Evolutionary conservation across 768 basidiomycete genomes (phyloP).

Genomic region (Amylocystis lapponica): DNA sequence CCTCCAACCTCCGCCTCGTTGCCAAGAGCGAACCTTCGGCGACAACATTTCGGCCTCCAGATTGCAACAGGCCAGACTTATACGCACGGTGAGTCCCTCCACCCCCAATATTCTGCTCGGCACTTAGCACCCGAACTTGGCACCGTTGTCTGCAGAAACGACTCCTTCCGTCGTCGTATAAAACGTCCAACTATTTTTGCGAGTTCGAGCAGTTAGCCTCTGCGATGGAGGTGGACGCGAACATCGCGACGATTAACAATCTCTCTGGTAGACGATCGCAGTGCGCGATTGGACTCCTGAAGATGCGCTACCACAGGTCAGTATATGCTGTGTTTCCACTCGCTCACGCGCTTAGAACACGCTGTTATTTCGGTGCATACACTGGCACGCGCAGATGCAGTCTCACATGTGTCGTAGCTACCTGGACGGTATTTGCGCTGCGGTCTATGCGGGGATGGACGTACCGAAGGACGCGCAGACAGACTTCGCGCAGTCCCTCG

Average conservation of each 20-base stretch:
- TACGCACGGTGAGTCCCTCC: too few species aligned
- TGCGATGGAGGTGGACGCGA: slow-evolving; percentile 17
- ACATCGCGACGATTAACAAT: slow-evolving; percentile 21
- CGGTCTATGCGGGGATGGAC: slow-evolving; percentile 18
- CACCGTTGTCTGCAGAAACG: slow-evolving; percentile 26
- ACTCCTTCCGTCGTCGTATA: slow-evolving; percentile 30
- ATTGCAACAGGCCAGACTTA: slow-evolving; percentile 56
- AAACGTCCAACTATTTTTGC: slow-evolving; percentile 23
- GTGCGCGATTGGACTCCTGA: slow-evolving; percentile 27
- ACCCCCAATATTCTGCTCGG: too few species aligned
- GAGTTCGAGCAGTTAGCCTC: slow-evolving; percentile 24
- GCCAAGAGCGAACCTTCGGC: slow-evolving; percentile 39
- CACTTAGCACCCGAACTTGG: too few species aligned
- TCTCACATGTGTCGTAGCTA: slow-evolving; percentile 24
- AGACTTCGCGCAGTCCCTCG: slow-evolving; percentile 39
- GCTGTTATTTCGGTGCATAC: not conserved
- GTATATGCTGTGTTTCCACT: too few species aligned
- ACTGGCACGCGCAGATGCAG: not conserved
- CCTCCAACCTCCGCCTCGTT: slow-evolving; percentile 21
- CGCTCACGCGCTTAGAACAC: slow-evolving; percentile 22
- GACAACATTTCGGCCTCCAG: slow-evolving; percentile 40
- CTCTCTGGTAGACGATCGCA: slow-evolving; percentile 27
- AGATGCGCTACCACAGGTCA: not conserved
- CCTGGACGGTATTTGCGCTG: slow-evolving; percentile 31
- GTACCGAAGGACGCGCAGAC: slow-evolving; percentile 28